Evolutionary conservation across 23 red algal species (phyloP), one percentile per base, ranked within the genome.

Genomic region (Agarophyton chilense): DNA sequence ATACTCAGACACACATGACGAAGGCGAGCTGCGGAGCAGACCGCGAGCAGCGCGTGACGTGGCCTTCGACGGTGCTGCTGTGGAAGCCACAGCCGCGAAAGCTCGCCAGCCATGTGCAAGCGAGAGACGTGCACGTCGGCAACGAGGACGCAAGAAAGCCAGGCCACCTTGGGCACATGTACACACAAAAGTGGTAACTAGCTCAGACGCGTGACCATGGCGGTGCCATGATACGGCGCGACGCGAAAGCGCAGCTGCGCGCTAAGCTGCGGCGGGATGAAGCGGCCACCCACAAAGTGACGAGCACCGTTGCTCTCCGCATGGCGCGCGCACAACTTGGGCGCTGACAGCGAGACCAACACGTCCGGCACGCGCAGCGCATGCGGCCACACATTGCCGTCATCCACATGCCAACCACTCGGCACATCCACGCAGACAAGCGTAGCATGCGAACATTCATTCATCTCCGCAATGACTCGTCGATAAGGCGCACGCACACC

Each of bases 271-370:
- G 42, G 68, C 51, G 97, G 97, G 1, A 99, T 50, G 77, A 99
- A 99, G 14, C 97, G 90, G 6, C 97, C 97, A 58, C 97, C 97
- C 34, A 99, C 76, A 34, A 92, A 99, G 55, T 96, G 97, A 28
- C 50, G 40, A 21, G 86, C 63, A 43, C 64, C 57, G 47, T 40
- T 40, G 29, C 11, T 14, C 21, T 72, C 62, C 22, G 72, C 12
- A 10, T 22, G 47, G 7, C 39, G 54, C 31, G 58, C 62, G 56
- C 95, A 81, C 34, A 54, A 75, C 77, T 99, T 99, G 25, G 93
- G 93, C 31, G 93, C 97, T 13, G 93, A 94, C 44, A 99, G 53
- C 28, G 90, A 94, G 22, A 99, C 72, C 73, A 95, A 60, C 54
- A 83, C 89, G 58, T 92, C 84, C 26, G 93, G 89, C 17, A 28